Conservation (phyloP, 2,329 filamentous ascomycete species). For the Neophaeococcomyces mojaviensis region DNA sequence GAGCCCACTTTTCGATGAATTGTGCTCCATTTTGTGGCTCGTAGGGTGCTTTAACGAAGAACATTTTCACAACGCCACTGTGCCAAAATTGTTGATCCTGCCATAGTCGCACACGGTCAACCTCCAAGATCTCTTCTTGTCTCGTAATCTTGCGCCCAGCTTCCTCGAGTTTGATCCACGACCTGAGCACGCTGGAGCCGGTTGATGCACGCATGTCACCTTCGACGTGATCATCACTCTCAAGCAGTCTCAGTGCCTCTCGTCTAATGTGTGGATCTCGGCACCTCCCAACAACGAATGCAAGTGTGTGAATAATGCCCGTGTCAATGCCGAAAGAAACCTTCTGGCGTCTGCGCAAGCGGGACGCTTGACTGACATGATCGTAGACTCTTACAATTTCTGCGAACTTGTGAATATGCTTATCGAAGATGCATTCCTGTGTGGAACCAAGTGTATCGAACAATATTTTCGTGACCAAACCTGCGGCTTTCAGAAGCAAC, state of each 20-base stretch:
- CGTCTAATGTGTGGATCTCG: constrained; percentile 26
- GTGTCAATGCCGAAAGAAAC: constrained; percentile 26
- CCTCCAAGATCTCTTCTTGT: constrained; percentile 17
- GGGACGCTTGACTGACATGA: constrained; percentile 19
- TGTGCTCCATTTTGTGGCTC: constrained; percentile 16
- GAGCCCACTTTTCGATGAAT: constrained; percentile 11
- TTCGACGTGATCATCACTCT: constrained; percentile 18
- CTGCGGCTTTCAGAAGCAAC: constrained; percentile 18
- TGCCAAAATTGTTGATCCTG: constrained; percentile 22
- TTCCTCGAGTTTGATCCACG: constrained; percentile 18
- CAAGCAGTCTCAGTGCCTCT: constrained; percentile 23
- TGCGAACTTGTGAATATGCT: constrained; percentile 21
- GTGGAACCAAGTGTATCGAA: constrained; percentile 16
- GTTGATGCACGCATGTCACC: constrained; percentile 19
- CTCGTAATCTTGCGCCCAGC: constrained; percentile 11
- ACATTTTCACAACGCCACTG: constrained; percentile 18
- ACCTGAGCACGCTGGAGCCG: constrained; percentile 16
- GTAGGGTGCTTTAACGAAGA: constrained; percentile 20
- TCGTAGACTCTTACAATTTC: constrained; percentile 24
- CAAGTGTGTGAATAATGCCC: constrained; percentile 24
- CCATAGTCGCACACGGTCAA: constrained; percentile 18
- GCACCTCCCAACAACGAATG: constrained; percentile 25
- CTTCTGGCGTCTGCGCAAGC: constrained; percentile 10
- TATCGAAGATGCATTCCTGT: constrained; percentile 22
- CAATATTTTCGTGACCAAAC: constrained; percentile 18